Conservation (phyloP, 495 filamentous ascomycete genomes). For the Echria macrotheca region DNA sequence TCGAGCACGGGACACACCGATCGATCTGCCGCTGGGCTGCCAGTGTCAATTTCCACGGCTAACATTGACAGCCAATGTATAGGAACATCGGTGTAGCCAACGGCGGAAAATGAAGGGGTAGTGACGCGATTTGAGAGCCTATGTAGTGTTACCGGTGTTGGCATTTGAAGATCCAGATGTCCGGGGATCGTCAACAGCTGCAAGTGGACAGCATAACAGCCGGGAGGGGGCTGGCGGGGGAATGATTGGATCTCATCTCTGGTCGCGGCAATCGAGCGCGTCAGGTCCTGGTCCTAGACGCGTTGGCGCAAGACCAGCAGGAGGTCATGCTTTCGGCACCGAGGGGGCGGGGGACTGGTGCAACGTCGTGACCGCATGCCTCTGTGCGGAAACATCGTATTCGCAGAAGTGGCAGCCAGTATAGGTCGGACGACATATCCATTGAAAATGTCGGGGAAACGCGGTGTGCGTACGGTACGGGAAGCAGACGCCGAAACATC, state of each 20-base stretch:
- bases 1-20: no score
- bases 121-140: no score
- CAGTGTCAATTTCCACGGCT: background rate
- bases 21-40: background rate
- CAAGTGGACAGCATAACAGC: conserved; percentile 2
- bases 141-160: conserved; percentile 3
- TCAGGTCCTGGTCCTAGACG: background rate
- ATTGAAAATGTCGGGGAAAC: no score
- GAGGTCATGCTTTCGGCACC: background rate
- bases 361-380: background rate
- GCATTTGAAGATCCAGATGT: background rate
- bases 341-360: background rate
- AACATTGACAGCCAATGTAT: background rate
- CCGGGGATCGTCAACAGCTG: background rate
- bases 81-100: background rate
- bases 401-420: background rate
- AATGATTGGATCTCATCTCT: background rate
- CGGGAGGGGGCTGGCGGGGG: background rate
- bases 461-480: no score
- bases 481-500: no score
- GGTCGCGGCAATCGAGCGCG: conserved; percentile 4
- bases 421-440: no score
- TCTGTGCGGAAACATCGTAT: background rate
- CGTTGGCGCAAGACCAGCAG: background rate
- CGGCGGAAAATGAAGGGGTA: background rate